Percentiles rank a stretch among this genome's conserved stretches.
Conservation (phyloP, 2,329 filamentous ascomycete species). For the Diaporthe australafricana region DNA sequence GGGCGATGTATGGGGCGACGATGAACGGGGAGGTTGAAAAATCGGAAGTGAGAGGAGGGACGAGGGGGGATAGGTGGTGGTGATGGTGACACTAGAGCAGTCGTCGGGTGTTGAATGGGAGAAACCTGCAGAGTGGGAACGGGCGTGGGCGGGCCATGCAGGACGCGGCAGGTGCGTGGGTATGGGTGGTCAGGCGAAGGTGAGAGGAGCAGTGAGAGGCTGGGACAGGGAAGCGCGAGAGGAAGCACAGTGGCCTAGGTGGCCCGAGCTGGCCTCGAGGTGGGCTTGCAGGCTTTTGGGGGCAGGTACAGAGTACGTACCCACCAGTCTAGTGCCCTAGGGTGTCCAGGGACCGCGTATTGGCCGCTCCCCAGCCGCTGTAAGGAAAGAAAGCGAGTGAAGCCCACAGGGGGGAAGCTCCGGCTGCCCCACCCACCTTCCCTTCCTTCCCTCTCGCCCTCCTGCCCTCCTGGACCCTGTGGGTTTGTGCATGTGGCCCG, state of each 20-base stretch:
- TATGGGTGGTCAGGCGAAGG: not conserved
- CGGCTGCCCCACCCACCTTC: not conserved
- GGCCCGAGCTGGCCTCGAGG: conserved; percentile 18
- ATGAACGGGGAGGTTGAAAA: conserved; percentile 21
- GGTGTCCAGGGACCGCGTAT: not conserved
- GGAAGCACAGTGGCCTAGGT: conserved; percentile 22
- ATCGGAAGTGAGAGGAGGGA: conserved; percentile 6
- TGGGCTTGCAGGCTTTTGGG: conserved; percentile 11
- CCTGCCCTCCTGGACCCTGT: not conserved
- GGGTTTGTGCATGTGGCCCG: conserved; percentile 20
- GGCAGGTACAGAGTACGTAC: not conserved
- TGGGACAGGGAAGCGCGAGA: conserved; percentile 20
- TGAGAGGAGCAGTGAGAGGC: conserved; percentile 22
- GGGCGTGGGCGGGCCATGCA: conserved; percentile 2
- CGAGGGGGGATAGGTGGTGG: conserved; percentile 14
- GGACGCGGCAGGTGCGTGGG: conserved; percentile 3
- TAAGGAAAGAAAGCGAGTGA: not conserved
- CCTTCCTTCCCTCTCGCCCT: not conserved
- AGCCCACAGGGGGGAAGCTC: conserved; percentile 22
- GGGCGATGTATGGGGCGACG: not conserved
- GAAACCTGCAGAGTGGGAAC: conserved; percentile 24
- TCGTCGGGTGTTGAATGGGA: conserved; percentile 19
- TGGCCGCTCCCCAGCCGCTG: conserved; percentile 4
- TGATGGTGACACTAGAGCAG: conserved; percentile 22
- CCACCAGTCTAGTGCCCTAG: too few relatives aligned